Conservation (phyloP, 2,329 filamentous ascomycete genomes). For the Exophiala alcalophila region DNA sequence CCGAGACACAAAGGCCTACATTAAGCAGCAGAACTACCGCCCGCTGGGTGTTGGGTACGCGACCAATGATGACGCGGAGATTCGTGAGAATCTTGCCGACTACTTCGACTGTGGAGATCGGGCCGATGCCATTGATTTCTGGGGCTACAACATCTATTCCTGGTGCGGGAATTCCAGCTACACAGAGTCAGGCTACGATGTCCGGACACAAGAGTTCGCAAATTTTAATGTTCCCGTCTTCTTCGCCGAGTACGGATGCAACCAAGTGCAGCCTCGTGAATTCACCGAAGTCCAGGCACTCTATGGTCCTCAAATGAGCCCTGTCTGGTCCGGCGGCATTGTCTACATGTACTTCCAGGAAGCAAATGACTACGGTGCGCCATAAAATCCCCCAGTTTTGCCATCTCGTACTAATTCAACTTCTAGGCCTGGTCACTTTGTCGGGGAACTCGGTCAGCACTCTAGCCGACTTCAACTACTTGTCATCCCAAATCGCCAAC, state of each 20-base stretch:
- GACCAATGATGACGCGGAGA: slow-evolving; percentile 84
- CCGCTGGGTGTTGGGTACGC: slow-evolving; percentile 89
- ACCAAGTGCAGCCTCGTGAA: slow-evolving; percentile 65
- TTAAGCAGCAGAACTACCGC: slow-evolving; percentile 74
- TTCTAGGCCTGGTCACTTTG: slow-evolving; percentile 54
- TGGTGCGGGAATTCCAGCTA: slow-evolving; percentile 91
- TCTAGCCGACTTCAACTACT: slow-evolving; percentile 70
- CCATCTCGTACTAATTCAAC: slow-evolving; percentile 27
- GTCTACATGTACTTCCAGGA: slow-evolving; percentile 99
- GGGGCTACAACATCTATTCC: slow-evolving; percentile 99
- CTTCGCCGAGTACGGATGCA: slow-evolving; percentile 99
- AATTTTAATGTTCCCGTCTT: slow-evolving; percentile 92
- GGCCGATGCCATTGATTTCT: slow-evolving; percentile 79
- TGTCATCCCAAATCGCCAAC: slow-evolving; percentile 67
- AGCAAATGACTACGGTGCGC: slow-evolving; percentile 75
- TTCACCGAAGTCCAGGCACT: slow-evolving; percentile 84
- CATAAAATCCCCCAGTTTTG: background rate
- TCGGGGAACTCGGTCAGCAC: slow-evolving; percentile 61
- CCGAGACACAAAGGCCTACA: slow-evolving; percentile 92
- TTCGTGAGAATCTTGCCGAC: slow-evolving; percentile 75
- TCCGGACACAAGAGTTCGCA: slow-evolving; percentile 79
- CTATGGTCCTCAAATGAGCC: slow-evolving; percentile 75
- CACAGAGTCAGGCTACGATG: slow-evolving; percentile 71
- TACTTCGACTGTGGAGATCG: slow-evolving; percentile 90
- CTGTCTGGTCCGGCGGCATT: slow-evolving; percentile 90